Evolutionary conservation across 148 eudicot genomes (phyloP), one percentile per base, ranked within the genome.

Genomic region (Dianthus caryophyllus): DNA sequence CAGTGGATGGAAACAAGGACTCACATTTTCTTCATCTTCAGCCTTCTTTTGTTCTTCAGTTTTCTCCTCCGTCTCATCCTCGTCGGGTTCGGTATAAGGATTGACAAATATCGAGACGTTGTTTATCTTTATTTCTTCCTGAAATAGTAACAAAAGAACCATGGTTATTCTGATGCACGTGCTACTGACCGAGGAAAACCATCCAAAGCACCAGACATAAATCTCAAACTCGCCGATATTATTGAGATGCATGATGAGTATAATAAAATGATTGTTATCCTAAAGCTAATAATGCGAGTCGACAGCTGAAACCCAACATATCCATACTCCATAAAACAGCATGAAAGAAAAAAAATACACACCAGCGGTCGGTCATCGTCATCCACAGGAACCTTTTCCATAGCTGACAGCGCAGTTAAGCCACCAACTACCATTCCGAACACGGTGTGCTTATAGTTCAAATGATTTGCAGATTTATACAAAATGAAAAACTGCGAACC

Each of bases 331-430:
- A 33, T 44, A 44, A 30, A 68, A n/a, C 17, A 27, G 12, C 5
- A 29, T 4, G 11, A 18, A 56, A 41, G 39, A 27, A 51, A 72
- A 14, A 57, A 38, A 39, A 25, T 61, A 81, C 97, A 78, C 61
- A 93, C 98, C 97, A 87, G 67, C 78, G 98, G 98, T 54, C 86
- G 76, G 75, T 93, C 98, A 64, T 88, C 76, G 53, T 93, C 97
- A 80, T 93, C 98, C 67, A 90, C 96, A 53, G 92, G 95, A 71
- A 88, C 98, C 80, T 93, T 90, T 70, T 93, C 98, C 98, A 93
- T 83, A 1, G 78, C 73, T 26, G 90, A 76, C 67, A 93, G 91
- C 3, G 96, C 87, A 50, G 96, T 80, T 79, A 93, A 76, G 55
- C 92, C 98, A 73, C 98, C 98, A 54, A 93, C 98, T 43, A 93